Base-by-base conservation (phyloP, 179 eudicot species). In the Silene noctiflora region DNA sequence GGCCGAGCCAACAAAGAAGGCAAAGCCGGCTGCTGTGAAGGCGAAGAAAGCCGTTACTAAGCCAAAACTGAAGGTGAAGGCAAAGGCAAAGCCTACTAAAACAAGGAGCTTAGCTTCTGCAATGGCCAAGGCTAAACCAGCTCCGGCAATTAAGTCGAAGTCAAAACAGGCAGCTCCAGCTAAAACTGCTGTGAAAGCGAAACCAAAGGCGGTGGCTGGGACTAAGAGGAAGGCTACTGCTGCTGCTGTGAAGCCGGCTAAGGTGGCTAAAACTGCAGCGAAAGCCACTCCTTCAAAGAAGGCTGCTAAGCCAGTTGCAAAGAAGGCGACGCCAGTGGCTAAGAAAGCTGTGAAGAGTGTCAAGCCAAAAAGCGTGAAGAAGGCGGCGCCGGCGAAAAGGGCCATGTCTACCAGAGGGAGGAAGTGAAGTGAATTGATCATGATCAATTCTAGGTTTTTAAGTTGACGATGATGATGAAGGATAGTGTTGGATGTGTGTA, bases 231-330 rank as follows among this genome's bases (percentile, higher is more conserved):
- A 67, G 55, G 25, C 71, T 16, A 21, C 4, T 2, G 44, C 33
- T 25, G 56, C 46, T 39, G 53, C 60, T 9, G 58, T 46, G 64
- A 83, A 83, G 62, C 74, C 83, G 0, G 86, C 80, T 0, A 84
- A 81, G 80, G 84, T 60, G 48, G 82, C 82, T 0, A 83, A 78
- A 65, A 81, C 83, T 0, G 21, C 72, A 4, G 68, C 78, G 0
- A 77, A 66, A 64, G 69, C 79, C 3, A 76, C 83, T 16, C 81
- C 85, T 1, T 35, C 80, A 0, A 80, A 65, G 76, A 82, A 82
- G 16, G 71, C 75, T 0, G 78, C 72, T 0, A 79, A 77, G 72
- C 62, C 75, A 1, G 78, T 70, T 10, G 35, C 79, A 2, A 80
- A 76, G 80, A 80, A 76, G 69, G 53, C 80, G 2, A 68, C 79